Evolutionary conservation across 176 grass and related monocot species (phyloP), one percentile per base, ranked within the genome.

Genomic region (Themeda triandra): DNA sequence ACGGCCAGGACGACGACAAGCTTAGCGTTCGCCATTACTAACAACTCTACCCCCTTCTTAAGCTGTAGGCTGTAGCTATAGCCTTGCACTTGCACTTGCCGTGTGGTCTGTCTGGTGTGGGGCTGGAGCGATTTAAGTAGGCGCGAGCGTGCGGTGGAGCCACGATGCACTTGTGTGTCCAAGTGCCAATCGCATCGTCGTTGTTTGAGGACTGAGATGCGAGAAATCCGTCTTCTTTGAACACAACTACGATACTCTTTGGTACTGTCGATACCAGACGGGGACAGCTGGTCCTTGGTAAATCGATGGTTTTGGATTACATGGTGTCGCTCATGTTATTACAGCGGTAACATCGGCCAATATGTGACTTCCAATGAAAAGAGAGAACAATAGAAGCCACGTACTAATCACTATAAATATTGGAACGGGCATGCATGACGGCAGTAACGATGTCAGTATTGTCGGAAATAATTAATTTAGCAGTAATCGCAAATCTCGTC

Each of bases 21-120:
- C 68, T 40, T 86, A 23, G 15, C 15, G 54, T 5, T 49, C 39
- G 56, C 77, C 84, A 86, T 86, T 71, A 30, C 40, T 37, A 41
- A 24, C 63, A 56, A 31, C 73, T 23, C 53, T 23, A 9, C 36
- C 30, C 15, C 49, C 18, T 21, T 54, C 65, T 17, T 10, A 37
- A 21, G 66, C 18, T 36, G 32, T 23, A 23, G 33, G 0, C n/a
- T n/a, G n/a, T 35, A 35, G 66, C 33, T 49, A 18, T 49, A 18
- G 14, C 46, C 46, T 46, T 46, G 31, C 32, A 46, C 65, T 21
- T 67, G 65, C 31, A 35, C 3, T 29, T n/a, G 62, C 40, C 17
- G 41, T 19, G n/a, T n/a, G 44, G 63, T 66, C 24, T 6, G 62
- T 42, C 0, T 8, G 37, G 21, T 59, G 49, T 30, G 66, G 40